Evolutionary conservation across 2,329 filamentous ascomycete genomes (phyloP).

Genomic region (Epichloe coenophiala): DNA sequence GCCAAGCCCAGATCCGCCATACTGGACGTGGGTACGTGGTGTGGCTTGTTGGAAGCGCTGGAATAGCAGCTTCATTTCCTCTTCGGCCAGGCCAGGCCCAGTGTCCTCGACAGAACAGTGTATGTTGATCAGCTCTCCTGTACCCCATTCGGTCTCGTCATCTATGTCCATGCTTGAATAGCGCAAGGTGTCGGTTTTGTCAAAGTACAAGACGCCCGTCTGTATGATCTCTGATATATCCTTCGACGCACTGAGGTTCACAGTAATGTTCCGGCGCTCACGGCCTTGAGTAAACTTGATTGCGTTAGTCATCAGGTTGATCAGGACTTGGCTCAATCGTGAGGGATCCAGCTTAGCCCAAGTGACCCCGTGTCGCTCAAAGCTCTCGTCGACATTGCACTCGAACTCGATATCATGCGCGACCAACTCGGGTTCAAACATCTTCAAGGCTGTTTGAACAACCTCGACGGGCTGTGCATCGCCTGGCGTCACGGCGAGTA

Average conservation of each 20-base stretch:
- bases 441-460: conserved; percentile 56
- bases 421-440: conserved; percentile 65
- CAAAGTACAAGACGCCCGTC: conserved; percentile 32
- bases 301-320: conserved; percentile 59
- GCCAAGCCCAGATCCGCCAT: conserved; percentile 56
- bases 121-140: conserved; percentile 56
- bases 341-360: conserved; percentile 68
- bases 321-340: conserved; percentile 58
- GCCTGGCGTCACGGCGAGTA: conserved; percentile 57
- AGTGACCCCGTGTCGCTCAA: conserved; percentile 48
- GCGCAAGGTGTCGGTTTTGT: conserved; percentile 26
- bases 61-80: conserved; percentile 54
- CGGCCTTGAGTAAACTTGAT: conserved; percentile 53
- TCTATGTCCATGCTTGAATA: conserved; percentile 27
- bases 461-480: conserved; percentile 55
- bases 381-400: conserved; percentile 55
- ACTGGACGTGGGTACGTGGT: conserved; percentile 57
- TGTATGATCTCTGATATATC: conserved; percentile 29
- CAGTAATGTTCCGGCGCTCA: conserved; percentile 43
- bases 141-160: conserved; percentile 53
- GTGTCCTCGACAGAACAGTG: conserved; percentile 62
- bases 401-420: conserved; percentile 59
- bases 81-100: conserved; percentile 49
- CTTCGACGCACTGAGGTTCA: conserved; percentile 51
- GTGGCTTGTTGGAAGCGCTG: conserved; percentile 56